Evolutionary conservation across 345 rosid species (phyloP).

Genomic region (Physaria fendleri): DNA sequence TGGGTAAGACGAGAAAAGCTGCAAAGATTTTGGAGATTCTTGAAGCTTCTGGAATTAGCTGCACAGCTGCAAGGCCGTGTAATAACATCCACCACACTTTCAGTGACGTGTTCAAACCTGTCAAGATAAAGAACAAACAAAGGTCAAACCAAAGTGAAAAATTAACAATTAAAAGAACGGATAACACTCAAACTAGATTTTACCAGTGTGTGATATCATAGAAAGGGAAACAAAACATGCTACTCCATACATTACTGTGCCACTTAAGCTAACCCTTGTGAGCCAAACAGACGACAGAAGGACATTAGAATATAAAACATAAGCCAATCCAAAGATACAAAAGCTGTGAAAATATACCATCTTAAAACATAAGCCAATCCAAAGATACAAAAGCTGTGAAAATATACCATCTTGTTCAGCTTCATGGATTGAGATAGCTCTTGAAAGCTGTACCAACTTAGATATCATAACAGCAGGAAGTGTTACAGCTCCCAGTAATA

Average conservation of each 20-base stretch:
- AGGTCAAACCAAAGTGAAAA: neutral
- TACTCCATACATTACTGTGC: constrained; percentile 39
- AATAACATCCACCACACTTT: constrained; percentile 60
- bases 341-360: constrained; percentile 35
- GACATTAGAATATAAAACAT: too few relatives aligned
- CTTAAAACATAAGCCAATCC: neutral
- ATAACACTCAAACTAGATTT: neutral
- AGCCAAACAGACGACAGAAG: constrained; percentile 35
- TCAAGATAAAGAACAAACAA: constrained; percentile 7
- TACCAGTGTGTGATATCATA: constrained; percentile 51
- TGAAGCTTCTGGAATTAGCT: constrained; percentile 63
- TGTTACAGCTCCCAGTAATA: constrained; percentile 73
- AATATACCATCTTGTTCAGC: constrained; percentile 48
- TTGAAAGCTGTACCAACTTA: constrained; percentile 62
- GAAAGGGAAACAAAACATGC: constrained; percentile 50
- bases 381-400: neutral
- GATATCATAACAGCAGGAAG: constrained; percentile 74
- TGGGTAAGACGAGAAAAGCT: constrained; percentile 64
- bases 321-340: neutral
- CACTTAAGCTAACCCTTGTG: constrained; percentile 40
- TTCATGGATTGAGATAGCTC: constrained; percentile 49
- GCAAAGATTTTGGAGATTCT: constrained; percentile 68
- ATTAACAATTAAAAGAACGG: neutral
- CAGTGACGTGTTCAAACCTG: constrained; percentile 53
- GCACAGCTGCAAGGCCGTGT: constrained; percentile 73